Evolutionary conservation across 2,329 filamentous ascomycete genomes (phyloP), one percentile per base, ranked within the genome.

Genomic region (Penicillium sp.): DNA sequence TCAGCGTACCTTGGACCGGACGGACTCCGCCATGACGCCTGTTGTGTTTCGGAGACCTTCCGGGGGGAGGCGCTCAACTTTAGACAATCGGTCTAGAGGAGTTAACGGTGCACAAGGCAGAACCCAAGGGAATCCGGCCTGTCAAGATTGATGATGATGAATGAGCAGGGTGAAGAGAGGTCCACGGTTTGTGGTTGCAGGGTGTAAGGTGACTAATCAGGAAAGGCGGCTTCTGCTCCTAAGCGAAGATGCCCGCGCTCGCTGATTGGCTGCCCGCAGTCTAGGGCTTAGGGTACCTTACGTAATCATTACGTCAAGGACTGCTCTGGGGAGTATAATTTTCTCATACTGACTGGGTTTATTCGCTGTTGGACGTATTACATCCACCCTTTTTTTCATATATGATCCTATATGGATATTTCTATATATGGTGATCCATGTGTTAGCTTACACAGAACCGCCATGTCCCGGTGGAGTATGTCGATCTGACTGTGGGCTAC

Each of bases 1-100:
- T 64, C 62, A 65, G 64, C 77, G 68, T 75, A 81, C 79, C 78
- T 80, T 80, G 68, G 77, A 80, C 76, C 78, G 78, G 73, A 81
- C 76, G 76, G 41, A 44, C 41, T 80, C 78, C 69, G 75, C 67
- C 78, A 80, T 81, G 76, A 78, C 76, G 78, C 72, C 78, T 75
- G 73, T 71, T 70, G 70, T 70, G 70, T 70, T 75, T 70, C 68
- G 68, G 72, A 73, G 71, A 76, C 78, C 78, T 80, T 79, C 78
- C 77, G 72, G 68, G 62, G 53, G 51, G 73, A 79, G 78, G 77
- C 75, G 72, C 72, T 72, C 72, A 72, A 70, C 75, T 76, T 78
- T 77, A 74, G 54, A 74, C 76, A 76, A 75, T 76, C 73, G 75
- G 66, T 61, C 63, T 69, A 62, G 54, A 66, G 61, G 60, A 61